Percentiles rank a stretch among this genome's conserved stretches.
These are phyloP conservation scores for Irpex sp. DNA, from an alignment of 1,284 basidiomycete species.

Conservation along the genomic window DNA sequence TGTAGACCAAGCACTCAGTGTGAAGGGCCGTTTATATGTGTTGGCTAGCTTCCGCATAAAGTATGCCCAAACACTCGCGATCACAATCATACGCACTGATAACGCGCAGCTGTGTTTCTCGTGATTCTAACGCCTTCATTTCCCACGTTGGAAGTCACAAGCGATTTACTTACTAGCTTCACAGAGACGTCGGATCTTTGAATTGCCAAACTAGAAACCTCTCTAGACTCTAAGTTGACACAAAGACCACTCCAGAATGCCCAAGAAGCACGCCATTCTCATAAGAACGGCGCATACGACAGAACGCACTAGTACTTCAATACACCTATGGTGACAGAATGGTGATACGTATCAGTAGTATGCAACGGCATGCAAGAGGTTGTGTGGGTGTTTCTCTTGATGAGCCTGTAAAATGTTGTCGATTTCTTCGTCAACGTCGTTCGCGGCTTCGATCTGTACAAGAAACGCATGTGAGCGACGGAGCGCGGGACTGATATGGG, in stretches of 20 bases:
- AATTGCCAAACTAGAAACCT: background rate
- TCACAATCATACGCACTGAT: background rate
- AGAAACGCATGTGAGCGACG: background rate
- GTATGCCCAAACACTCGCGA: background rate
- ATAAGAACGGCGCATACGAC: background rate
- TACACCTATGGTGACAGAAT: conserved; percentile 3
- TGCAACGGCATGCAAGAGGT: conserved; percentile 85
- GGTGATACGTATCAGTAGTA: conserved; percentile 60
- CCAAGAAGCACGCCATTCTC: conserved; percentile 13
- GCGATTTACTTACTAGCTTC: background rate
- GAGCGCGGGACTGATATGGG: background rate
- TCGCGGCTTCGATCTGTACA: conserved; percentile 77
- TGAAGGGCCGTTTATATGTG: conserved; percentile 2
- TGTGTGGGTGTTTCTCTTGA: conserved; percentile 89
- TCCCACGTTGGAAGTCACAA: conserved; percentile 34
- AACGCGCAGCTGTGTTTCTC: background rate
- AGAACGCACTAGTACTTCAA: background rate
- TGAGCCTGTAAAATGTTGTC: conserved; percentile 82
- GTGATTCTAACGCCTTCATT: conserved; percentile 42
- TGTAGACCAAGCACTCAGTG: background rate
- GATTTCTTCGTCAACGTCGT: conserved; percentile 91
- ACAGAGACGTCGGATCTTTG: background rate
- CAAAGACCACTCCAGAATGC: conserved; percentile 11
- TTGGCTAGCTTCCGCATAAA: background rate
- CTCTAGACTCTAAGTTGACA: conserved; percentile 2